Conservation (phyloP, 305 asterid genomes). For the Fraxinus baroniana region DNA sequence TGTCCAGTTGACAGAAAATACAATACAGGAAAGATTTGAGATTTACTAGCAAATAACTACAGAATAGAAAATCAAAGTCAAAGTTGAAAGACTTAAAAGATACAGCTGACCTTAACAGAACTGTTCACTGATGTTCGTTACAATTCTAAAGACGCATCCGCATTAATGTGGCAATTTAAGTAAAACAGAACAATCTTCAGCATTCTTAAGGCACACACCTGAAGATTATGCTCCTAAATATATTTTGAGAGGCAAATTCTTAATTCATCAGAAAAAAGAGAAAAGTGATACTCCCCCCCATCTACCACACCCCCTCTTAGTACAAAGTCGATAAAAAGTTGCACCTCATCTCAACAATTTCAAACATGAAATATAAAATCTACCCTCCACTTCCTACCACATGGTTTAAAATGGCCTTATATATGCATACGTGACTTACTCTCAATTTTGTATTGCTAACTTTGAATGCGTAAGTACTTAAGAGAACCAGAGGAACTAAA, state of each 20-base stretch:
- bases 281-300: neutral
- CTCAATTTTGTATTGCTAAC: neutral
- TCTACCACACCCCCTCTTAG: neutral
- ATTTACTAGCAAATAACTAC: neutral
- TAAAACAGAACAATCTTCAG: neutral
- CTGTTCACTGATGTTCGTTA: neutral
- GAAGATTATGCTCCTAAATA: neutral
- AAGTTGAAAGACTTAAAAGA: neutral
- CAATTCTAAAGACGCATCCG: neutral
- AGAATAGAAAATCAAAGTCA: neutral
- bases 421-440: neutral
- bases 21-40: neutral
- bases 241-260: neutral
- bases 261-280: slow-evolving; percentile 15
- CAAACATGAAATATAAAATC: neutral
- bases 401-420: neutral
- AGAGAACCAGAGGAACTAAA: neutral
- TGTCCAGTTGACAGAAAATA: neutral
- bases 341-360: neutral
- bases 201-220: neutral
- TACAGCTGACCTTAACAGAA: neutral
- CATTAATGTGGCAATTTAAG: neutral
- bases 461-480: neutral
- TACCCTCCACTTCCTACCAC: neutral
- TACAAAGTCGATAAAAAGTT: neutral